phyloP scores from a whole-genome alignment of 257 asterid species.

The Echites panduratus region DNA sequence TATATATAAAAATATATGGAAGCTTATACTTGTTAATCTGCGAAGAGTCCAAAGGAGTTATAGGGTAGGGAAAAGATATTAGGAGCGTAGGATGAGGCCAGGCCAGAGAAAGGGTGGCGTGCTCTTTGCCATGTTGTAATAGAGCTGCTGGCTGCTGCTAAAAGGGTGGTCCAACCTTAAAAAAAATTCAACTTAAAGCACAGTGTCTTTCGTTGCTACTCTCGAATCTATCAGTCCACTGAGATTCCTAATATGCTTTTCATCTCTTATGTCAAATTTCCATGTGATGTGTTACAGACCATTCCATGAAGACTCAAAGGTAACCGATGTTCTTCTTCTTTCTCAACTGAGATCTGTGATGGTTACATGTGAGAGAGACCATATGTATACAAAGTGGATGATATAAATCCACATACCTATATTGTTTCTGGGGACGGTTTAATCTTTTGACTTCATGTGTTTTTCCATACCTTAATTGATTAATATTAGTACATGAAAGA shows the following conservation, averaged over 20 bases:
- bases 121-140: constrained; percentile 25
- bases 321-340: not conserved
- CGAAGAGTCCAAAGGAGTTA: constrained; percentile 19
- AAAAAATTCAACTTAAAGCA: not conserved
- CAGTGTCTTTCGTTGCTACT: constrained; percentile 4
- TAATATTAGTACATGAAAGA: no score
- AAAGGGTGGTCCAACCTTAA: constrained; percentile 19
- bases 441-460: no score
- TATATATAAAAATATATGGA: no score
- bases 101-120: constrained; percentile 26
- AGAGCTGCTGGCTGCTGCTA: constrained; percentile 3
- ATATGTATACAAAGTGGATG: no score
- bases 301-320: not conserved
- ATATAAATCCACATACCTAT: no score
- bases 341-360: not conserved
- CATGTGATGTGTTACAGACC: not conserved
- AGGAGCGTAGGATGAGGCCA: constrained; percentile 32
- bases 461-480: no score
- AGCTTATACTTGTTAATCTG: constrained; percentile 8
- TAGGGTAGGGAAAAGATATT: constrained; percentile 32
- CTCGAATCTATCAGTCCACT: constrained; percentile 1
- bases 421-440: no score
- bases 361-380: no score
- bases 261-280: constrained; percentile 2
- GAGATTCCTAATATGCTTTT: not conserved